These are phyloP conservation scores for Aspergillus sp. DNA, from an alignment of 2,329 filamentous ascomycete species.

Conservation along the genomic window DNA sequence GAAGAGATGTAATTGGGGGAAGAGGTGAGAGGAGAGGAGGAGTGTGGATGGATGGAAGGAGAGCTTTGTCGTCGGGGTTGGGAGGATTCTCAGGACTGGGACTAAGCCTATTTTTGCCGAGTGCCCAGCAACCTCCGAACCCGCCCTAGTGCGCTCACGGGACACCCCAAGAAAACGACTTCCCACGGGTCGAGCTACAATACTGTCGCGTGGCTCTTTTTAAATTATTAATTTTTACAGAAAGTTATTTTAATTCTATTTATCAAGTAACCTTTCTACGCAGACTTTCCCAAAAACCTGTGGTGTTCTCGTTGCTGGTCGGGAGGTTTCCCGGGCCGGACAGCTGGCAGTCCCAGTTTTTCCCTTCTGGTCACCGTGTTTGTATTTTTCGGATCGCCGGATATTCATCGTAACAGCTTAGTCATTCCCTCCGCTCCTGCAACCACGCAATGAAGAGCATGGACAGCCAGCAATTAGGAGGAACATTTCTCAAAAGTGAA, in stretches of 20 bases:
- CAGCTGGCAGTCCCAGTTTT: slow-evolving; percentile 25
- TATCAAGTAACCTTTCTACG: background rate
- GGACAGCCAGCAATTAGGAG: no score
- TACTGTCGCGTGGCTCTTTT: background rate
- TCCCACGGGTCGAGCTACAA: background rate
- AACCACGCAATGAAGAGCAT: slow-evolving; percentile 6
- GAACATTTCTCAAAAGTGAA: background rate
- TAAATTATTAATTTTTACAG: background rate
- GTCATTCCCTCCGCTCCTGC: slow-evolving; percentile 37
- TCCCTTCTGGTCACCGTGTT: slow-evolving; percentile 12
- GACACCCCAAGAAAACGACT: slow-evolving; percentile 18
- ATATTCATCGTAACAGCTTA: slow-evolving; percentile 33
- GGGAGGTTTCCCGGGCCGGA: slow-evolving; percentile 18
- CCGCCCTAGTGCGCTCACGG: slow-evolving; percentile 36
- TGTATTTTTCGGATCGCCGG: slow-evolving; percentile 37
- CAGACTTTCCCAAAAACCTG: background rate
- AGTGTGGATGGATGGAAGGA: slow-evolving; percentile 45
- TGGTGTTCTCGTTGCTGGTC: slow-evolving; percentile 6
- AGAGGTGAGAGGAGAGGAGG: slow-evolving; percentile 39
- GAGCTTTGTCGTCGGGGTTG: slow-evolving; percentile 43
- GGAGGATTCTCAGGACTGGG: slow-evolving; percentile 41
- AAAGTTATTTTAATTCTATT: slow-evolving; percentile 3
- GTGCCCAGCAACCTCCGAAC: slow-evolving; percentile 37
- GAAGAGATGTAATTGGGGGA: slow-evolving; percentile 43
- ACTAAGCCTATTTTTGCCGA: slow-evolving; percentile 42